Percentiles rank a stretch among this genome's conserved stretches.
Conservation (phyloP, 371 early-diverging fungal species). For the Circinella minor region DNA sequence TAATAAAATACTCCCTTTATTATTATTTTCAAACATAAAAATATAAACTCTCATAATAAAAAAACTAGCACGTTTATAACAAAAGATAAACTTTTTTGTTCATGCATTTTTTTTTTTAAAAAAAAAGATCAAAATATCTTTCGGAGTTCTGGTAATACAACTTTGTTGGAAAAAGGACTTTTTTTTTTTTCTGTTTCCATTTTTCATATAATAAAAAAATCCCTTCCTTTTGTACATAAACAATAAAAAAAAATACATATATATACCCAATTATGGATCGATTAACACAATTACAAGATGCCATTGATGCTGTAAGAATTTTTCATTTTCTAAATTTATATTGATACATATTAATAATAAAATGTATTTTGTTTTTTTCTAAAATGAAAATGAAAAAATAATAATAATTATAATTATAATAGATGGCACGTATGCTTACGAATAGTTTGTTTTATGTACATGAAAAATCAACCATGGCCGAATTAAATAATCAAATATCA, state of each 20-base stretch:
- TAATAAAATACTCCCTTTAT: no score
- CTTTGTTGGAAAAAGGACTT: no score
- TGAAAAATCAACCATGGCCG: conserved; percentile 53
- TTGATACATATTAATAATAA: neutral
- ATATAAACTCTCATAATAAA: no score
- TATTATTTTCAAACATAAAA: no score
- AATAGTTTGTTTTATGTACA: conserved; percentile 59
- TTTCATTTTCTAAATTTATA: neutral
- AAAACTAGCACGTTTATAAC: no score
- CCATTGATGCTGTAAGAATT: conserved; percentile 55
- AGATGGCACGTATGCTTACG: conserved; percentile 59
- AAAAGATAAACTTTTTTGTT: no score
- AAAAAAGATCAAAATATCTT: no score
- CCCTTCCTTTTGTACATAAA: neutral
- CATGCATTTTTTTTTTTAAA: no score
- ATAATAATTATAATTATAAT: neutral
- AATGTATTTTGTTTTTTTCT: neutral
- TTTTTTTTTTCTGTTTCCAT: neutral
- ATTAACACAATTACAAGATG: conserved; percentile 66
- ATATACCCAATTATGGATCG: conserved; percentile 32
- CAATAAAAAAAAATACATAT: no score
- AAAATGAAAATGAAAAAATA: neutral
- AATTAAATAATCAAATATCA: conserved; percentile 43
- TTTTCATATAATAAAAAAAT: no score
- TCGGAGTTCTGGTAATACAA: no score